Base-by-base conservation (phyloP, 2,329 filamentous ascomycete species). In the Fusarium gaditjirri region DNA sequence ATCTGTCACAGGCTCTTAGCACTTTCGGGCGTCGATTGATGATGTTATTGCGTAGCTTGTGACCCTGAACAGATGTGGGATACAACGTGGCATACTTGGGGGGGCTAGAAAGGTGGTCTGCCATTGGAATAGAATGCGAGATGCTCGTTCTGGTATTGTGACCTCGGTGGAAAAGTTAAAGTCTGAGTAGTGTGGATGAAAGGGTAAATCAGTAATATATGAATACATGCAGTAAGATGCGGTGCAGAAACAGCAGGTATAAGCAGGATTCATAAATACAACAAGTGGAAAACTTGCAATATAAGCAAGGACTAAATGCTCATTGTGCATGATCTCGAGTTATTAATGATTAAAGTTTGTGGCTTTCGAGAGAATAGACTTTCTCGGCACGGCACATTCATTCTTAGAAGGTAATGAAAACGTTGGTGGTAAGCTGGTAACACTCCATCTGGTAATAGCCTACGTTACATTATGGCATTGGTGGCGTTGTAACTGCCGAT, bases 281-380 rank as follows among this genome's bases (percentile, higher is more conserved):
- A 3, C 1, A 13, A 29, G 10, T 8, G 14, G 0, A 16, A 16
- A 8, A 2, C 25, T 11, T 8, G 3, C 9, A 29, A 21, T 16
- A 8, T 8, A 3, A 46, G 19, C 2, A 29, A 8, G 6, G 19
- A 2, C 7, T 16, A 16, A 5, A 21, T 21, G 25, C 19, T 46
- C 19, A 6, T 25, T 25, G 9, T 12, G 6, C 14, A 7, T 16
- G 8, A 11, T 11, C 25, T 4, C n/a, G 19, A 16, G 19, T n/a
- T 16, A 0, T n/a, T n/a, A n/a, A n/a, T 9, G 3, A n/a, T n/a
- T 29, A 29, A 47, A 16, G 13, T 29, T 16, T n/a, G 9, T 17
- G 19, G 14, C 4, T 17, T 12, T n/a, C 5, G 3, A 3, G 16
- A 2, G 1, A n/a, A 31, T 47, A 17, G 4, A 16, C 27, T 29